Evolutionary conservation across 2,329 filamentous ascomycete genomes (phyloP), one percentile per base, ranked within the genome.

Genomic region (Grosmannia penicillata): DNA sequence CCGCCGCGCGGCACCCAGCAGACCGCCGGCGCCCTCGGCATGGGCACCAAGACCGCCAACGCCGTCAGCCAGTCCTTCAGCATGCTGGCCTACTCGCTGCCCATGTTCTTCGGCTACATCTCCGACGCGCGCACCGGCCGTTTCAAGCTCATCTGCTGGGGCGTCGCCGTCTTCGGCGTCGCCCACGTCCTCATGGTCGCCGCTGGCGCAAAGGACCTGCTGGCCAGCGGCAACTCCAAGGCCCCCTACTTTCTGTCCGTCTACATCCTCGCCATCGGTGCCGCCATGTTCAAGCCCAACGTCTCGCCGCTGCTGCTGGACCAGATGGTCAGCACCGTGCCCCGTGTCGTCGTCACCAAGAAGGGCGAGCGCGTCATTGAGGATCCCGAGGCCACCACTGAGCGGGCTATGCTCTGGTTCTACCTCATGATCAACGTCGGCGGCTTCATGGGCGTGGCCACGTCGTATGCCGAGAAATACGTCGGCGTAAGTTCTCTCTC

Each of bases 221-320:
- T 70, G 18, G 58, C 55, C 17, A 58, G 56, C 27, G 65, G 45
- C 28, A 57, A 59, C 8, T 61, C 66, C 36, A 63, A 69, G 44
- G 61, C 65, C 2, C 72, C 72, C 19, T 62, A 65, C 39, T 72
- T 83, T 48, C 69, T 84, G 50, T 76, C 77, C 5, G 57, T 68
- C 38, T 68, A 67, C 47, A 57, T 54, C 21, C 44, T 70, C 28
- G 65, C 65, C 47, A 56, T 83, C 23, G 82, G 82, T 31, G 83
- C 80, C 1, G 82, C 82, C 44, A 79, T 82, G 50, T 85, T 87
- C 70, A 89, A 87, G 63, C 72, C 78, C 45, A 87, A 87, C 51
- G 80, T 87, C 31, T 75, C 77, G 0, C 76, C 78, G 1, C 60
- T 83, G 15, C 71, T 84, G 40, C 78, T 78, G 17, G 79, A 84